Percentiles rank a stretch among this genome's conserved stretches.
phyloP scores from a whole-genome alignment of 352 stramenopile species.

The Pythium vanterpoolii region DNA sequence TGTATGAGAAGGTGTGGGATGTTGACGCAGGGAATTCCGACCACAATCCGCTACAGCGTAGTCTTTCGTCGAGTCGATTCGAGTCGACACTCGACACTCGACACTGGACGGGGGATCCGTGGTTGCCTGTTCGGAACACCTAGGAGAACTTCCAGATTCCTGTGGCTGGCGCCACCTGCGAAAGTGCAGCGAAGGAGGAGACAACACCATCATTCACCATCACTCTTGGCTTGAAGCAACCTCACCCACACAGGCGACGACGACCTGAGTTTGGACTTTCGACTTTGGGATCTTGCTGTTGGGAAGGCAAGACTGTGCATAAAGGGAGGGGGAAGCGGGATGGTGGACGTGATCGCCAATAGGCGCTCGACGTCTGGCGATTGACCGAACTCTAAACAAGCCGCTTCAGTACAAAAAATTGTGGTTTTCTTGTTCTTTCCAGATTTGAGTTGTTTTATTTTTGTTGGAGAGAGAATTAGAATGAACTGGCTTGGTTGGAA shows the following conservation, averaged over 20 bases:
- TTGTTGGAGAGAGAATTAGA: not conserved
- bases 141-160: conserved; percentile 4
- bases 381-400: too few species aligned
- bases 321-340: not conserved
- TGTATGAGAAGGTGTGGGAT: conserved; percentile 1
- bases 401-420: conserved; percentile 11
- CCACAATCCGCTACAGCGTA: not conserved
- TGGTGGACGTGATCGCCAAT: conserved; percentile 5
- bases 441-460: conserved; percentile 15
- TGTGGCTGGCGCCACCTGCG: not conserved
- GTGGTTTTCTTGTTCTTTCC: conserved; percentile 14
- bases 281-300: not conserved
- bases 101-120: too few species aligned
- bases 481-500: not conserved
- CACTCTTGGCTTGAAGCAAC: conserved; percentile 13
- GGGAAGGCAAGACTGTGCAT: not conserved
- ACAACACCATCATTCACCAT: conserved; percentile 6
- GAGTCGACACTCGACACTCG: too few species aligned
- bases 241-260: not conserved
- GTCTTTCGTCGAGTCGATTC: not conserved
- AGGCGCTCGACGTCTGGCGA: too few species aligned
- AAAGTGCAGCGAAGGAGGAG: not conserved
- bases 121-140: too few species aligned
- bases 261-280: conserved; percentile 5
- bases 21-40: not conserved